These are phyloP conservation scores for Alectoria sarmentosa DNA, from an alignment of 495 filamentous ascomycete species.

Conservation along the genomic window DNA sequence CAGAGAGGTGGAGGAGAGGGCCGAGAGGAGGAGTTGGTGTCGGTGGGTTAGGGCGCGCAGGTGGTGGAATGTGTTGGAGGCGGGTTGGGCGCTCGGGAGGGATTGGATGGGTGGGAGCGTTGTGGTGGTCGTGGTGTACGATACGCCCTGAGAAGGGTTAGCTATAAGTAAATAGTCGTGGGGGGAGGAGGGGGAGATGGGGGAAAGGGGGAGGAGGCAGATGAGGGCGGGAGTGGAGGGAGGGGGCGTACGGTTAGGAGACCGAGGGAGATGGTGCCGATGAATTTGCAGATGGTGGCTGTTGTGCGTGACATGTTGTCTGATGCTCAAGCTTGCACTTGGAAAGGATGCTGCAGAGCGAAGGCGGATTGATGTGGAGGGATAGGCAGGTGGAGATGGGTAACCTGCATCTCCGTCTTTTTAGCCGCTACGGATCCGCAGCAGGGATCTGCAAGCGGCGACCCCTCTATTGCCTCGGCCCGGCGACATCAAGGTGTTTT, in stretches of 20 bases:
- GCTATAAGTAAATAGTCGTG: not conserved
- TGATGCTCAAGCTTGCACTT: not conserved
- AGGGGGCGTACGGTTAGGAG: conserved; percentile 72
- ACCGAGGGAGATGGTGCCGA: conserved; percentile 80
- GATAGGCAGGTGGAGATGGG: not conserved
- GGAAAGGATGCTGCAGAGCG: not conserved
- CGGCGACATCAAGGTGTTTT: not conserved
- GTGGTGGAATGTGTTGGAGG: conserved; percentile 55
- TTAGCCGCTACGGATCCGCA: not conserved
- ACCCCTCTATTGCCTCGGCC: not conserved
- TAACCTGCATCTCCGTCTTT: not conserved
- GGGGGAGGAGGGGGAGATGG: conserved; percentile 15
- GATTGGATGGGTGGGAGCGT: conserved; percentile 69
- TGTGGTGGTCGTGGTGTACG: conserved; percentile 66
- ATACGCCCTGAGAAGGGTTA: conserved; percentile 57
- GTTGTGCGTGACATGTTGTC: conserved; percentile 48
- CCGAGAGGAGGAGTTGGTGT: conserved; percentile 54
- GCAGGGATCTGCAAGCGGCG: not conserved
- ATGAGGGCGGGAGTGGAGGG: too few relatives aligned
- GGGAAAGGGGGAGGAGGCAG: conserved; percentile 27
- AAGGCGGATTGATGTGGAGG: not conserved
- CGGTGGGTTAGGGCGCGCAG: conserved; percentile 51
- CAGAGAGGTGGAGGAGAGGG: conserved; percentile 55
- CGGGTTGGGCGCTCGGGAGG: conserved; percentile 63
- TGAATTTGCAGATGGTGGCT: conserved; percentile 76